Percentiles rank a stretch among this genome's conserved stretches.
phyloP scores from a whole-genome alignment of 371 early-diverging fungal genomes.

The Rhizopus stolonifer region DNA sequence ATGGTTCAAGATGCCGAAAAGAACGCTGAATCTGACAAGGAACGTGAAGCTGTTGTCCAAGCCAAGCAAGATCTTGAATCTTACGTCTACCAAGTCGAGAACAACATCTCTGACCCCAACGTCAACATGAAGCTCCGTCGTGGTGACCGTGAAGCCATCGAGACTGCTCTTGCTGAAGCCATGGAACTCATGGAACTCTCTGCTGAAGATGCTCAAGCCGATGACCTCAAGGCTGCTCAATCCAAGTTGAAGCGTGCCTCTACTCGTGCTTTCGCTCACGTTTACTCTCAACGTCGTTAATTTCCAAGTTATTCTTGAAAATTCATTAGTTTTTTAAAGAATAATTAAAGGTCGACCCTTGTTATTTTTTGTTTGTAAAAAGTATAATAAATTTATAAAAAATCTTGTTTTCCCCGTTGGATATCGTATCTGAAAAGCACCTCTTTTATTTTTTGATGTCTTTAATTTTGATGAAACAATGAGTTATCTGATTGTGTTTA shows the following conservation, averaged over 20 bases:
- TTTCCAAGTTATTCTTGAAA: not conserved
- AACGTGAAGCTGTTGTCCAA: conserved; percentile 76
- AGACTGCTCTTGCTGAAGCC: conserved; percentile 81
- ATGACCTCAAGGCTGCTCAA: conserved; percentile 77
- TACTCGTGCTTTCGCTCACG: conserved; percentile 62
- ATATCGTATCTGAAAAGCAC: too few species aligned
- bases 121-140: conserved; percentile 70
- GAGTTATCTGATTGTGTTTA: too few species aligned
- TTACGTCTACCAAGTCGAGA: conserved; percentile 85
- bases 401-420: too few species aligned
- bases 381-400: not conserved
- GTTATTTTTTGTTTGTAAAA: not conserved
- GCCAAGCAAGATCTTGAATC: conserved; percentile 86
- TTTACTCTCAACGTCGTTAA: conserved; percentile 40
- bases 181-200: conserved; percentile 79
- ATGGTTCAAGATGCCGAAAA: conserved; percentile 88
- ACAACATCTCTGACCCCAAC: conserved; percentile 79
- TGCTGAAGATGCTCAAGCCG: conserved; percentile 73
- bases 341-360: not conserved
- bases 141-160: conserved; percentile 80
- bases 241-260: conserved; percentile 82
- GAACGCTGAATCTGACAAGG: conserved; percentile 83
- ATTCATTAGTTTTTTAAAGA: not conserved
- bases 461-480: too few species aligned
- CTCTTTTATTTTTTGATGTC: too few species aligned